These are phyloP conservation scores for Craspedostauros australis DNA, from an alignment of 108 stramenopile species.

Conservation along the genomic window DNA sequence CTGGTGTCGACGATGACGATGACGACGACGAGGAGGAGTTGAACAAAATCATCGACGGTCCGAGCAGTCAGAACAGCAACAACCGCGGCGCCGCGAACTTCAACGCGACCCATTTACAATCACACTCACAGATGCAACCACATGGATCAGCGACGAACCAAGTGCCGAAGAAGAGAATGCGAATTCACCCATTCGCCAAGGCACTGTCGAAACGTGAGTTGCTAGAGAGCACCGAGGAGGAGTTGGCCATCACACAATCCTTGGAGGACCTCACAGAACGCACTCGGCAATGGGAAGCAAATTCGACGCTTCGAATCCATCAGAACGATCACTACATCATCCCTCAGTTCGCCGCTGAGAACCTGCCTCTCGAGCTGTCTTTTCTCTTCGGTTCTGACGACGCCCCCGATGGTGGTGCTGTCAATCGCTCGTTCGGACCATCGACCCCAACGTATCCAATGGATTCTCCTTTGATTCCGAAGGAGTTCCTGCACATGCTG, in stretches of 20 bases:
- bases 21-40: neutral
- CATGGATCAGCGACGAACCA: neutral
- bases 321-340: constrained; percentile 23
- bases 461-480: constrained; percentile 15
- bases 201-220: constrained; percentile 29
- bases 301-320: constrained; percentile 44
- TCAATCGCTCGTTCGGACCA: constrained; percentile 22
- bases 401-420: constrained; percentile 2
- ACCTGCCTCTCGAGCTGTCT: constrained; percentile 46
- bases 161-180: constrained; percentile 14
- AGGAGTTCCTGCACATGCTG: constrained; percentile 8
- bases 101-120: neutral
- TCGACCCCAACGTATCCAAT: constrained; percentile 42
- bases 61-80: neutral
- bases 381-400: constrained; percentile 10
- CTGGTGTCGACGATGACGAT: constrained; percentile 13
- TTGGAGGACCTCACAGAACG: constrained; percentile 53
- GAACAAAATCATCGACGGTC: neutral
- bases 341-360: constrained; percentile 43
- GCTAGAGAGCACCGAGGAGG: constrained; percentile 28
- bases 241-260: constrained; percentile 33
- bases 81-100: constrained; percentile 1
- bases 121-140: neutral
- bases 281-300: constrained; percentile 70
- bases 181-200: constrained; percentile 58